Percentiles rank a stretch among this genome's conserved stretches.
These are phyloP conservation scores for Aspergillus funiculosus DNA, from an alignment of 495 filamentous ascomycete species.

Conservation along the genomic window DNA sequence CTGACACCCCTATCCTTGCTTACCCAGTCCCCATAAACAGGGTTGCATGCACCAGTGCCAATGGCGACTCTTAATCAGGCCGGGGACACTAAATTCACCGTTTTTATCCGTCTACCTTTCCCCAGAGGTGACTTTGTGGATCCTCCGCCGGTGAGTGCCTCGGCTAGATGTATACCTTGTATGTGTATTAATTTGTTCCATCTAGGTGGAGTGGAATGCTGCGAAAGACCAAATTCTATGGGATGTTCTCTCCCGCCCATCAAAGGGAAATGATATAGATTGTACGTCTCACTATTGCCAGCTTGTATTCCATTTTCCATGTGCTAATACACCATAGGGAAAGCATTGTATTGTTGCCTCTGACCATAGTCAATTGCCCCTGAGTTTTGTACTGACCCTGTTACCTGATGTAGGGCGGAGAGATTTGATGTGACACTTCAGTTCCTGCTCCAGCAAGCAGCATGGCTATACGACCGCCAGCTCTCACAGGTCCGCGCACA, in stretches of 20 bases:
- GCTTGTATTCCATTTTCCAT: neutral
- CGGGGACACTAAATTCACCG: constrained; percentile 51
- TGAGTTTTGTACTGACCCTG: constrained; percentile 7
- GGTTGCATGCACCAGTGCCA: constrained; percentile 2
- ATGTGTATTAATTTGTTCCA: constrained; percentile 15
- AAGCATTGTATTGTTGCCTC: constrained; percentile 59
- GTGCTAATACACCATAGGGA: constrained; percentile 58
- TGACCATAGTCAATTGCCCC: neutral
- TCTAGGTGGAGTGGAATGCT: constrained; percentile 68
- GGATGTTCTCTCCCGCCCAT: constrained; percentile 73
- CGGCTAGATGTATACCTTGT: constrained; percentile 2
- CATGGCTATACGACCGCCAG: constrained; percentile 91
- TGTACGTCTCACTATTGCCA: constrained; percentile 50
- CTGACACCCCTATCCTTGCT: neutral
- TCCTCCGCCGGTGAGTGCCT: constrained; percentile 65
- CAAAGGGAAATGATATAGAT: constrained; percentile 69
- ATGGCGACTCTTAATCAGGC: constrained; percentile 17
- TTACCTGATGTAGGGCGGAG: constrained; percentile 41
- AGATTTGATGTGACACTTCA: constrained; percentile 70
- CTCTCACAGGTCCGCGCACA: constrained; percentile 82
- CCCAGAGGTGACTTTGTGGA: constrained; percentile 82
- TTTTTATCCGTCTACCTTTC: constrained; percentile 85
- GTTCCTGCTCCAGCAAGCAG: constrained; percentile 89
- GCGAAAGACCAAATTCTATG: constrained; percentile 83
- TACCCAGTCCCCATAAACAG: neutral